Conservation (phyloP, 345 rosid species). For the Eucalyptus sp. region DNA sequence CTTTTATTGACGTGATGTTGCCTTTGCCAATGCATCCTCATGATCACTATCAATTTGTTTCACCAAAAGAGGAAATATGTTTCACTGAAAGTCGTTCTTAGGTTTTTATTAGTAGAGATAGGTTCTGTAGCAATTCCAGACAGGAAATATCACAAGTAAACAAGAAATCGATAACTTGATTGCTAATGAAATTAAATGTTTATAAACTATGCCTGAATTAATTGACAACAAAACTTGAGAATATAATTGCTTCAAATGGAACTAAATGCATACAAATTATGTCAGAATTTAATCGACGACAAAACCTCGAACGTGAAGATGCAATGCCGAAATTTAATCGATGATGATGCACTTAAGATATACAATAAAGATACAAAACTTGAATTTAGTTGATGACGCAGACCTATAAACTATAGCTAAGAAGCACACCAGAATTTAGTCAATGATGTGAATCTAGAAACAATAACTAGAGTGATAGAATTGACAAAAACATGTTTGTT, state of each 20-base stretch:
- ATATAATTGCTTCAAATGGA: background rate
- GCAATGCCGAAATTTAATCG: background rate
- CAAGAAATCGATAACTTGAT: no score
- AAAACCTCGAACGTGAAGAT: background rate
- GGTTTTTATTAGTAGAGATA: no score
- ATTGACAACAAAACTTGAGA: no score
- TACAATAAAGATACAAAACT: no score
- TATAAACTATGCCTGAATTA: no score
- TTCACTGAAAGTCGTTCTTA: background rate
- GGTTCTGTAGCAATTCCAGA: background rate
- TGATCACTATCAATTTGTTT: background rate
- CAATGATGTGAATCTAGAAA: background rate
- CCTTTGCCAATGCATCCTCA: background rate
- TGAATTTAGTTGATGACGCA: background rate
- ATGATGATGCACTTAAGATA: no score
- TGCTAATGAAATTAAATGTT: no score
- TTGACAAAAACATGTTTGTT: background rate
- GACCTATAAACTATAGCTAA: background rate
- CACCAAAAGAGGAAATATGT: no score
- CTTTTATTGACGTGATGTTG: background rate
- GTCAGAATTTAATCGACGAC: no score
- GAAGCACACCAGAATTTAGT: background rate
- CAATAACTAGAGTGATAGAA: background rate
- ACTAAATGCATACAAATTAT: no score
- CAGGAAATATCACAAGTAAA: background rate